Evolutionary conservation across 352 stramenopile genomes (phyloP).

Genomic region (Pythium brassicae): DNA sequence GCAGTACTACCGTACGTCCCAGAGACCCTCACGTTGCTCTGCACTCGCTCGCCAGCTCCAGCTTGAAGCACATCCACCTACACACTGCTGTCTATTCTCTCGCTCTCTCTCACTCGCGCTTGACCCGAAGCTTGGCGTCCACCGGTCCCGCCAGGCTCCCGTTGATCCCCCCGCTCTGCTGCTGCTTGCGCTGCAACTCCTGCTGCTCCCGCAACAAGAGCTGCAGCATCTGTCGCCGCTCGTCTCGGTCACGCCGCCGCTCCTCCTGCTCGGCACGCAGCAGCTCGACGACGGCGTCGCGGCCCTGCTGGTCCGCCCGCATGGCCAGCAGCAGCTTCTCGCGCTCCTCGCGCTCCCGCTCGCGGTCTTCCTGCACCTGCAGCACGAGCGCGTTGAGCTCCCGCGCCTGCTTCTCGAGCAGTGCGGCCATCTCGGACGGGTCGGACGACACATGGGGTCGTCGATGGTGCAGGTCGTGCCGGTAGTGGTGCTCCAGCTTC

Average conservation of each 20-base stretch:
- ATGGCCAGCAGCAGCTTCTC: slow-evolving; percentile 4
- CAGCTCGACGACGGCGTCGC: slow-evolving; percentile 7
- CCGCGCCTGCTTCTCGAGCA: slow-evolving; percentile 3
- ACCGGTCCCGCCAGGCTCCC: not conserved
- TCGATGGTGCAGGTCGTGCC: too few species aligned
- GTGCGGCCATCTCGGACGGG: not conserved
- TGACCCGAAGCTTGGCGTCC: not conserved
- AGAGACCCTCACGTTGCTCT: too few species aligned
- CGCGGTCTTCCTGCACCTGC: slow-evolving; percentile 3
- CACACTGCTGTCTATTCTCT: not conserved
- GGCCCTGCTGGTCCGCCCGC: slow-evolving; percentile 8
- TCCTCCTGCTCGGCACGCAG: slow-evolving; percentile 10
- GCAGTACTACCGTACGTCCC: too few species aligned
- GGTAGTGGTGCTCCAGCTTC: slow-evolving; percentile 4
- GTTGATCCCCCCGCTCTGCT: not conserved
- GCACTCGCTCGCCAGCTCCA: too few species aligned
- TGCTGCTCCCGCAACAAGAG: slow-evolving; percentile 9
- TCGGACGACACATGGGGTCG: not conserved
- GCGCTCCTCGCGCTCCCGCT: slow-evolving; percentile 2
- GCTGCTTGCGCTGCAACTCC: slow-evolving; percentile 1
- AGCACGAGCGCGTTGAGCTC: slow-evolving; percentile 1
- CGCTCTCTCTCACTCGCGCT: not conserved
- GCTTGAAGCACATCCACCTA: not conserved
- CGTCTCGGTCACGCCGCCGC: slow-evolving; percentile 5
- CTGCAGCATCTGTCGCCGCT: slow-evolving; percentile 12